Conservation (phyloP, 176 grass and related monocot genomes). For the Dactylis glomerata region DNA sequence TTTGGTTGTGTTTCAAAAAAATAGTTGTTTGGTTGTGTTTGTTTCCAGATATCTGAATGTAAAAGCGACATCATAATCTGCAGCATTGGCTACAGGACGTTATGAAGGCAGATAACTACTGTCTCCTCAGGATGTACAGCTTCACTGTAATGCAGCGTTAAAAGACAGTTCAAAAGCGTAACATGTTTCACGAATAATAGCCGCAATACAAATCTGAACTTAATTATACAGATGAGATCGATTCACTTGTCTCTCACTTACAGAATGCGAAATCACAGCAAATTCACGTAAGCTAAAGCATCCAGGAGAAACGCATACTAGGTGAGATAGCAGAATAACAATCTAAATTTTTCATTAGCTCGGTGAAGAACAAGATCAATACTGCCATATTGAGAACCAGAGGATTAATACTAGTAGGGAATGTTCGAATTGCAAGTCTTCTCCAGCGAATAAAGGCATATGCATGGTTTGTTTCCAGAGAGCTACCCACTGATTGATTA, state of each 20-base stretch:
- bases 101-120: not conserved
- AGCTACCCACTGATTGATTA: not conserved
- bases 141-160: not conserved
- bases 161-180: not conserved
- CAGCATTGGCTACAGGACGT: not conserved
- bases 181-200: not conserved
- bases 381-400: no score
- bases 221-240: no score
- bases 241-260: no score
- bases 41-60: not conserved
- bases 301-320: no score
- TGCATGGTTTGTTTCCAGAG: not conserved
- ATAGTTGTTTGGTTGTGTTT: not conserved
- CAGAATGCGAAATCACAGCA: no score
- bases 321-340: no score
- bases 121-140: not conserved
- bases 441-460: not conserved
- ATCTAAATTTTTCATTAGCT: not conserved
- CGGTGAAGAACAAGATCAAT: not conserved
- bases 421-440: not conserved
- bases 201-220: not conserved
- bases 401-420: no score
- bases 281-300: no score
- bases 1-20: no score
- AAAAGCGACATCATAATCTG: not conserved